These are phyloP conservation scores for Glycine soja DNA, from an alignment of 306 rosid species.

Conservation along the genomic window DNA sequence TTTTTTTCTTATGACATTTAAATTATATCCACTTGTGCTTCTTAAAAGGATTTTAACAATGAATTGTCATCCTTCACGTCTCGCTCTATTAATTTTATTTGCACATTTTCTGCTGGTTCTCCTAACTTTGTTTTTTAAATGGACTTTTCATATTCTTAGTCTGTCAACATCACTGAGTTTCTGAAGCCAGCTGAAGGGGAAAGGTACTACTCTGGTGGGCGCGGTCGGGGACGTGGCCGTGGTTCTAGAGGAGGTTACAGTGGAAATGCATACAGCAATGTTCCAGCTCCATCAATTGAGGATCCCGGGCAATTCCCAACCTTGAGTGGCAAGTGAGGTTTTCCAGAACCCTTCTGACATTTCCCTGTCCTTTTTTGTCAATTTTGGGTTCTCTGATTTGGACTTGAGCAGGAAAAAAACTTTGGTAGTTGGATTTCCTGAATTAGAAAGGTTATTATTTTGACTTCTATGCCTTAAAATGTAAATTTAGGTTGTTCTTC, in stretches of 20 bases:
- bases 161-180: slow-evolving; percentile 86
- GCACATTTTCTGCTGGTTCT: too few relatives aligned
- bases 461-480: slow-evolving; percentile 46
- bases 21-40: too few relatives aligned
- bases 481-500: slow-evolving; percentile 66
- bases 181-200: slow-evolving; percentile 94
- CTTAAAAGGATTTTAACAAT: too few relatives aligned
- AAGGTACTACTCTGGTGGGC: slow-evolving; percentile 77
- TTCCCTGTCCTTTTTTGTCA: slow-evolving; percentile 43
- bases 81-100: too few relatives aligned
- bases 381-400: slow-evolving; percentile 66
- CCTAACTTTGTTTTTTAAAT: slow-evolving; percentile 6
- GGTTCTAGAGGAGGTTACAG: slow-evolving; percentile 66
- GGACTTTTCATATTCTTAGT: slow-evolving; percentile 48
- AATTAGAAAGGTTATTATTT: slow-evolving; percentile 45
- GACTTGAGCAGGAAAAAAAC: slow-evolving; percentile 54
- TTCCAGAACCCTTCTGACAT: slow-evolving; percentile 49
- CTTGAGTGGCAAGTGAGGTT: slow-evolving; percentile 86
- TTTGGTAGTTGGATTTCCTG: slow-evolving; percentile 63
- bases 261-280: slow-evolving; percentile 59
- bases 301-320: slow-evolving; percentile 97
- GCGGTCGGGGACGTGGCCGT: slow-evolving; percentile 84
- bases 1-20: too few relatives aligned
- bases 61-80: too few relatives aligned
- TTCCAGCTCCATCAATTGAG: slow-evolving; percentile 73